A percentile compares a stretch with the other conserved stretches of the same genome.
Evolutionary conservation across 306 rosid genomes (phyloP).

Genomic region (Cucurbita maxima): DNA sequence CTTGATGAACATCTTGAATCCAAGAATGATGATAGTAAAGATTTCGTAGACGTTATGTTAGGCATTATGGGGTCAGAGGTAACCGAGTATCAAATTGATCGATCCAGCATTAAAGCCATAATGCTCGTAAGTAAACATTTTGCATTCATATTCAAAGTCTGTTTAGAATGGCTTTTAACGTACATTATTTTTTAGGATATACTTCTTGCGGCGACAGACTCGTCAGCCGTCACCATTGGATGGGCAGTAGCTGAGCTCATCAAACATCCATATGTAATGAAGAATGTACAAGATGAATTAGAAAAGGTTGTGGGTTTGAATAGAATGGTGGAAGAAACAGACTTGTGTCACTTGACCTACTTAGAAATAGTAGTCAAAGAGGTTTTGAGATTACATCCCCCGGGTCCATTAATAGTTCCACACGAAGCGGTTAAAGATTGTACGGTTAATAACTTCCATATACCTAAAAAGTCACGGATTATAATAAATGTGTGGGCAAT

Average conservation of each 20-base stretch:
- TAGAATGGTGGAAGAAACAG: conserved; percentile 25
- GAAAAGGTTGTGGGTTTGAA: not conserved
- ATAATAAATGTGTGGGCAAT: conserved; percentile 17
- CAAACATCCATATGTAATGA: not conserved
- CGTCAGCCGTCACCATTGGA: not conserved
- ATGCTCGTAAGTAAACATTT: conserved; percentile 15
- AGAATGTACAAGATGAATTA: not conserved
- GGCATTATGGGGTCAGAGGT: conserved; percentile 8
- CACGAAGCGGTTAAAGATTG: not conserved
- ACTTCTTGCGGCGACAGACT: not conserved
- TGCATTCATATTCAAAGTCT: no score
- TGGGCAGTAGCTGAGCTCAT: not conserved
- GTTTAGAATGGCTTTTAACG: no score
- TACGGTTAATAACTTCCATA: not conserved
- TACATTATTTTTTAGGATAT: not conserved
- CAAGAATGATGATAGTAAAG: conserved; percentile 14
- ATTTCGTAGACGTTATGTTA: conserved; percentile 26
- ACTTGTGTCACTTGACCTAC: conserved; percentile 20
- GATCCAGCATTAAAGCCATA: conserved; percentile 19
- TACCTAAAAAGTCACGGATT: conserved; percentile 6
- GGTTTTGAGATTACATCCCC: not conserved
- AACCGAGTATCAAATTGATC: not conserved
- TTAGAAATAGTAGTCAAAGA: conserved; percentile 17
- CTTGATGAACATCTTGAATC: not conserved
- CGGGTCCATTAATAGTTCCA: conserved; percentile 35